Evolutionary conservation across 164 flowering plant genomes (phyloP).

Genomic region (Chimonanthus praecox): DNA sequence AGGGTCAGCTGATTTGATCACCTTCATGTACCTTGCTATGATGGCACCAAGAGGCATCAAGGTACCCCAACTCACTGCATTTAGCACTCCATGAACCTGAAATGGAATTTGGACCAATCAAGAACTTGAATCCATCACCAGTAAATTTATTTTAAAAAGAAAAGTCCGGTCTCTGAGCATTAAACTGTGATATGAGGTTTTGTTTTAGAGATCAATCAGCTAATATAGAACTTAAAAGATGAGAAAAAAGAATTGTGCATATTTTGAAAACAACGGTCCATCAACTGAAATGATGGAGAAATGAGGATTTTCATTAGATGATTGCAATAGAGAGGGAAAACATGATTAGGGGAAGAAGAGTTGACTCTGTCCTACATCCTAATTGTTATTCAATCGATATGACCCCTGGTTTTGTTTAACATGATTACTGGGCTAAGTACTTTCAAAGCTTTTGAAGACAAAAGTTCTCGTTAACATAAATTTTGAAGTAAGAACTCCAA

Average conservation of each 20-base stretch:
- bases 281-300: background rate
- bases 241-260: background rate
- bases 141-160: background rate
- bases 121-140: background rate
- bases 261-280: background rate
- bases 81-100: slow-evolving; percentile 80
- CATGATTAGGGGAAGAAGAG: background rate
- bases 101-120: background rate
- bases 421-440: background rate
- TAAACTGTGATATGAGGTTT: background rate
- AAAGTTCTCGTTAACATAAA: background rate
- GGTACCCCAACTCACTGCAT: slow-evolving; percentile 75
- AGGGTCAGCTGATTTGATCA: slow-evolving; percentile 55
- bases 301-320: background rate
- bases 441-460: background rate
- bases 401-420: background rate
- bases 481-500: background rate
- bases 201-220: background rate
- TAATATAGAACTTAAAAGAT: background rate
- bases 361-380: background rate
- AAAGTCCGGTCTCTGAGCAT: background rate
- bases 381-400: background rate
- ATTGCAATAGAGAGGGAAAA: background rate
- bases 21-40: slow-evolving; percentile 78
- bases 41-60: slow-evolving; percentile 74